Evolutionary conservation across 306 rosid species (phyloP).

Genomic region (Ziziphus jujuba): DNA sequence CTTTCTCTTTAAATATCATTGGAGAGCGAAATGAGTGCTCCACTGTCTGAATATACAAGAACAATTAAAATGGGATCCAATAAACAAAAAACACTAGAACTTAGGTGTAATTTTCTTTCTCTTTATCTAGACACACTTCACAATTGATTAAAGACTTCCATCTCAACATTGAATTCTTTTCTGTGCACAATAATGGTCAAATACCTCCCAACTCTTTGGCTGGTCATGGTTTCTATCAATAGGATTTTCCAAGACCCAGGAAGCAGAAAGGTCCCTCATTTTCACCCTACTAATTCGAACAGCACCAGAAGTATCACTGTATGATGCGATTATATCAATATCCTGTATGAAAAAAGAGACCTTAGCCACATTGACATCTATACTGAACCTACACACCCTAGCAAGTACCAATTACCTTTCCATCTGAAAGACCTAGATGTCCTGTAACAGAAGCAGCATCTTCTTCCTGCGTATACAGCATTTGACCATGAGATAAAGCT

Average conservation of each 20-base stretch:
- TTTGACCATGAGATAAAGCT: slow-evolving; percentile 21
- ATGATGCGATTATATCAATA: slow-evolving; percentile 76
- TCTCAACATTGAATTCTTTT: not conserved
- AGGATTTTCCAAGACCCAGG: slow-evolving; percentile 92
- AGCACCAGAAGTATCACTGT: slow-evolving; percentile 69
- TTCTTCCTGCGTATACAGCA: slow-evolving; percentile 47
- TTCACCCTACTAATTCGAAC: slow-evolving; percentile 68
- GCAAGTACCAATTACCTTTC: slow-evolving; percentile 50
- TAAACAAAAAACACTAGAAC: not conserved
- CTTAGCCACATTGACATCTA: slow-evolving; percentile 27
- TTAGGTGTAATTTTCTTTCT: not conserved
- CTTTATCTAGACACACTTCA: no score
- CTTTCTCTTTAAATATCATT: slow-evolving; percentile 41
- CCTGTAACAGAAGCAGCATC: slow-evolving; percentile 35
- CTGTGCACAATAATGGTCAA: slow-evolving; percentile 7
- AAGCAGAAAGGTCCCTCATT: slow-evolving; percentile 73
- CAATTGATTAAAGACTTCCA: not conserved
- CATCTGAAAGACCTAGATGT: slow-evolving; percentile 45
- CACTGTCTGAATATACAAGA: slow-evolving; percentile 36
- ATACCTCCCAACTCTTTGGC: slow-evolving; percentile 64
- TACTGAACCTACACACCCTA: slow-evolving; percentile 17
- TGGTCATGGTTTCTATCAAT: slow-evolving; percentile 41
- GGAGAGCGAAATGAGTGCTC: slow-evolving; percentile 43
- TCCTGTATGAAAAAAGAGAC: slow-evolving; percentile 54
- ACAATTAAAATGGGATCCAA: slow-evolving; percentile 18